These are phyloP conservation scores for Inonotus obliquus DNA, from an alignment of 1,284 basidiomycete species.

Conservation along the genomic window DNA sequence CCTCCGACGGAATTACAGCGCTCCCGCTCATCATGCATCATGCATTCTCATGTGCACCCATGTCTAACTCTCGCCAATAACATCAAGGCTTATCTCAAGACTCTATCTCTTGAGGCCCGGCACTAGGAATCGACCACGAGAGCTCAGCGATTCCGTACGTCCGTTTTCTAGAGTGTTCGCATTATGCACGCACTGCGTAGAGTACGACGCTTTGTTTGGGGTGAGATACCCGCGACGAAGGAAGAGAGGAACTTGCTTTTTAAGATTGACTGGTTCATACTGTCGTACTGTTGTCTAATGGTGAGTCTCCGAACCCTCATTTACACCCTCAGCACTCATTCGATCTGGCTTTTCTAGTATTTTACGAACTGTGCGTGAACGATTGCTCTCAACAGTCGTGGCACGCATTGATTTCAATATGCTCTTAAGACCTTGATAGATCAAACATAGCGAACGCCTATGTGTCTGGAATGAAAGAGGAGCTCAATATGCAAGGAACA, in stretches of 20 bases:
- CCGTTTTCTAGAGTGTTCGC: not conserved
- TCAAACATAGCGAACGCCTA: constrained; percentile 68
- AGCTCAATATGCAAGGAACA: constrained; percentile 64
- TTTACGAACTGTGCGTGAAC: constrained; percentile 55
- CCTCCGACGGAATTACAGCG: not conserved
- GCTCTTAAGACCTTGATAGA: constrained; percentile 50
- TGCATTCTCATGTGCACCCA: not conserved
- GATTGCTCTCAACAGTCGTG: not conserved
- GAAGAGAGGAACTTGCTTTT: constrained; percentile 45
- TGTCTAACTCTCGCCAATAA: not conserved
- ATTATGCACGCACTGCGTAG: constrained; percentile 6
- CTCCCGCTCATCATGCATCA: not conserved
- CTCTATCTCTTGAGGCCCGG: not conserved
- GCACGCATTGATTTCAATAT: not conserved
- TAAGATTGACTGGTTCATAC: constrained; percentile 62
- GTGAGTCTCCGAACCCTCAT: constrained; percentile 32
- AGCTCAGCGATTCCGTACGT: not conserved
- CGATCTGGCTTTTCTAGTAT: constrained; percentile 37
- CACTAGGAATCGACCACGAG: no score
- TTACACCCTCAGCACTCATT: not conserved
- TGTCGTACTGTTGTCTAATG: constrained; percentile 68
- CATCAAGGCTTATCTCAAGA: not conserved
- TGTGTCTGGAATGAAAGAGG: constrained; percentile 81
- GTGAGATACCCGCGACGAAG: constrained; percentile 32
- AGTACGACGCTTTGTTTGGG: constrained; percentile 28